Evolutionary conservation across 768 basidiomycete species (phyloP).

Genomic region (Collybiopsis luxurians): DNA sequence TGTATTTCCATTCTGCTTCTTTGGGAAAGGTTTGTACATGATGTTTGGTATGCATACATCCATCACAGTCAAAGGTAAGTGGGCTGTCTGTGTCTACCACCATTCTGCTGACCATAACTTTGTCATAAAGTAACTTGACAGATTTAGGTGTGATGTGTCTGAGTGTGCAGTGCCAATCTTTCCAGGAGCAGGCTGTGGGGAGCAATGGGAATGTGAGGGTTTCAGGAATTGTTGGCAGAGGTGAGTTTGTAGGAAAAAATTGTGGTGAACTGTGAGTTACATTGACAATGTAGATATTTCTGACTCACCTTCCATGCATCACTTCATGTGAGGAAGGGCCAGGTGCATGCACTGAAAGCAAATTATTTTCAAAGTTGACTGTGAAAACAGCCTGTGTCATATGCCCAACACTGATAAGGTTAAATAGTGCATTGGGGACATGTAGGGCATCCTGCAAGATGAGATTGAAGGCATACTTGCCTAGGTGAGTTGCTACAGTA

Average conservation of each 20-base stretch:
- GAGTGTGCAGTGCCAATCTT: too few relatives aligned
- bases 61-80: too few relatives aligned
- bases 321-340: slow-evolving; percentile 3
- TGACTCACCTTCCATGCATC: slow-evolving; percentile 7
- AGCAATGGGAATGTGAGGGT: neutral
- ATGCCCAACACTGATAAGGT: slow-evolving; percentile 11
- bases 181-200: too few relatives aligned
- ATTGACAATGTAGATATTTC: slow-evolving; percentile 6
- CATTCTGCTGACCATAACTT: too few relatives aligned
- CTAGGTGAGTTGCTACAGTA: neutral
- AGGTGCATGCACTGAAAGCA: slow-evolving; percentile 12
- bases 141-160: too few relatives aligned
- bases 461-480: too few relatives aligned
- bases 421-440: slow-evolving; percentile 12
- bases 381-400: slow-evolving; percentile 9
- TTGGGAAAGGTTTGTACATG: too few relatives aligned
- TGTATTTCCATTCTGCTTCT: too few relatives aligned
- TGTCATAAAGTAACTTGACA: too few relatives aligned
- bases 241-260: neutral
- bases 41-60: too few relatives aligned
- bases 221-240: neutral
- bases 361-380: slow-evolving; percentile 9
- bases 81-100: too few relatives aligned
- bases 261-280: neutral
- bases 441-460: slow-evolving; percentile 7